Base-by-base conservation (phyloP, 352 stramenopile genomes). In the Globisporangium nunn region DNA sequence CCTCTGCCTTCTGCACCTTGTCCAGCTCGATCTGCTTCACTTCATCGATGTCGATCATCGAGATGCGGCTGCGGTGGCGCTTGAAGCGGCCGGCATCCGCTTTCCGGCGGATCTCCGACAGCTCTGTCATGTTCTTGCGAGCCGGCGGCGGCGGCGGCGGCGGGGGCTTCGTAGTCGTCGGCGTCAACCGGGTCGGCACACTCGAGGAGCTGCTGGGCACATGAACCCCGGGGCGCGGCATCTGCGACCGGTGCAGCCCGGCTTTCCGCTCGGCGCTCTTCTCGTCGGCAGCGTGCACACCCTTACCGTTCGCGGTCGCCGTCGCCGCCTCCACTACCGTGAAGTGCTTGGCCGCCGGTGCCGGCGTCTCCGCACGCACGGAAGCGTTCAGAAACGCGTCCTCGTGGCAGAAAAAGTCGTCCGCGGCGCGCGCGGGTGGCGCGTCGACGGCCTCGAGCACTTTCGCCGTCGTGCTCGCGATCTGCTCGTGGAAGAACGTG, bases 1-100 rank as follows among this genome's bases (percentile, higher is more conserved):
- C 84, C 59, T 93, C 84, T 1, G 84, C 84, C 52, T 91, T 91
- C 44, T 84, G 80, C 15, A 81, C 84, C 56, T 93, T 93, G 52
- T 93, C 84, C 17, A 75, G 82, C 54, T 92, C 81, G 52, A 93
- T 93, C 66, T 93, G 84, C 66, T 93, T 93, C 6, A 93, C 80
- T 53, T 93, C 84, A 23, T 93, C 85, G 35, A 93, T 77, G 56
- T 93, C 84, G 58, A 93, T 93, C 79, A 93, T 88, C 4, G 84
- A 93, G 50, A 93, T 93, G 35, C 84, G 84, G 50, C 72, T 92
- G 8, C 84, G 73, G 59, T 93, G 80, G 39, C 84, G 72, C 68
- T 93, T 93, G 55, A 93, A 93, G 0, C 84, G 71, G 2, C 84
- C 84, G 0, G 80, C 81, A 53, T 93, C 84, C 6, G 84, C 84